Evolutionary conservation across 352 stramenopile species (phyloP).

Genomic region (Phytophthora aleatoria): DNA sequence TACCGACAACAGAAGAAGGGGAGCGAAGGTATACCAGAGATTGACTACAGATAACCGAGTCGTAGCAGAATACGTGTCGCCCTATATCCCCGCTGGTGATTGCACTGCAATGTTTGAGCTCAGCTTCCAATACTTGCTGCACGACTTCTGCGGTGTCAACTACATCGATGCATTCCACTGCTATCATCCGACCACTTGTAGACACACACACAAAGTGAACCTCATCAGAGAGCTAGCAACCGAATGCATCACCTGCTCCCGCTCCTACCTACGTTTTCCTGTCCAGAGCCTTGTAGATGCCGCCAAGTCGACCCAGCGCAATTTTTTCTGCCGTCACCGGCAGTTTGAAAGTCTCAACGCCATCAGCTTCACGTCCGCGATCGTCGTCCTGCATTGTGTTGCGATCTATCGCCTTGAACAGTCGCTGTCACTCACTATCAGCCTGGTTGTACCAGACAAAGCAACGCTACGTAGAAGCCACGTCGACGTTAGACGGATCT

Average conservation of each 20-base stretch:
- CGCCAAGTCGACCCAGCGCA: conserved; percentile 38
- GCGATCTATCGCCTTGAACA: conserved; percentile 14
- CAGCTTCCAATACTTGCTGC: conserved; percentile 15
- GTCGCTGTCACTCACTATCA: conserved; percentile 14
- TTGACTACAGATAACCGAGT: conserved; percentile 21
- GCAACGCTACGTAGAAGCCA: neutral
- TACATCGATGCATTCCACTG: conserved; percentile 37
- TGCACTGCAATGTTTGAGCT: conserved; percentile 14
- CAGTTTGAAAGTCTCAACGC: conserved; percentile 21
- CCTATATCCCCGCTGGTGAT: conserved; percentile 1
- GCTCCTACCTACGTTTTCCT: conserved; percentile 30
- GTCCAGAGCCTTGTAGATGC: conserved; percentile 44
- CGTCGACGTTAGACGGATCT: neutral
- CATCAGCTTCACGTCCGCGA: neutral
- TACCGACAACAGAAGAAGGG: conserved; percentile 21
- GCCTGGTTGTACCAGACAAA: neutral
- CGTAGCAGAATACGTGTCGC: conserved; percentile 32
- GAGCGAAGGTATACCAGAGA: conserved; percentile 27
- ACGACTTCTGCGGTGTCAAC: conserved; percentile 1
- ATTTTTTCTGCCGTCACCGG: conserved; percentile 28
- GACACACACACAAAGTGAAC: neutral
- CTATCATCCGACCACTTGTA: conserved; percentile 31
- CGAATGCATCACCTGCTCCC: neutral
- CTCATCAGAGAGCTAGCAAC: neutral
- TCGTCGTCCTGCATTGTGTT: conserved; percentile 19